phyloP scores from a whole-genome alignment of 495 filamentous ascomycete species.

The Chaetomium fimeti region DNA sequence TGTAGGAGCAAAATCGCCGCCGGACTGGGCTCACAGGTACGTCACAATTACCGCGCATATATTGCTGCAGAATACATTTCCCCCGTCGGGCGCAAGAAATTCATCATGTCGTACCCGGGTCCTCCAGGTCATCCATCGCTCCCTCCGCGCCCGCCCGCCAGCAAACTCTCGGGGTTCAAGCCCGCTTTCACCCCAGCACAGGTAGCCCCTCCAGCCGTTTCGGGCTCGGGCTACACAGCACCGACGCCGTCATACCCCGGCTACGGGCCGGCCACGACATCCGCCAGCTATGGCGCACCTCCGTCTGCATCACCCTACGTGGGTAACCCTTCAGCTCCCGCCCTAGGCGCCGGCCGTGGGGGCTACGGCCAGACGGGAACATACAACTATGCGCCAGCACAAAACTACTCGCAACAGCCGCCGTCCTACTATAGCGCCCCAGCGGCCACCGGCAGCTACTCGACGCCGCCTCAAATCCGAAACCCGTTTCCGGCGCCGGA shows the following conservation, averaged over 20 bases:
- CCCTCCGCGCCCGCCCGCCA: constrained; percentile 77
- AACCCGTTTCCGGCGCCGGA: constrained; percentile 79
- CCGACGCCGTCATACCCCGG: constrained; percentile 29
- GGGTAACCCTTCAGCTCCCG: constrained; percentile 33
- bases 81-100: constrained; percentile 55
- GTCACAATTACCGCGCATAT: constrained; percentile 38
- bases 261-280: constrained; percentile 37
- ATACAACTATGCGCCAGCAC: constrained; percentile 50
- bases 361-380: constrained; percentile 37
- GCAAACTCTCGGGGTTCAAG: constrained; percentile 59
- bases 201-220: constrained; percentile 12
- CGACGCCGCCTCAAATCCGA: constrained; percentile 68
- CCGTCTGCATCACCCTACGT: constrained; percentile 37
- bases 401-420: constrained; percentile 41
- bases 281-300: constrained; percentile 41
- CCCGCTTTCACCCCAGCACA: constrained; percentile 53
- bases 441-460: constrained; percentile 39
- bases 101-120: constrained; percentile 94
- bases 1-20: constrained; percentile 22
- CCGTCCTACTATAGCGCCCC: constrained; percentile 33
- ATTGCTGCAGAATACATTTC: constrained; percentile 9
- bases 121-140: constrained; percentile 84
- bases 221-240: constrained; percentile 34
- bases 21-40: constrained; percentile 49
- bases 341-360: constrained; percentile 33